A percentile compares a stretch with the other conserved stretches of the same genome.
phyloP scores from a whole-genome alignment of 2,329 filamentous ascomycete species.

The Trichoderma sp. region DNA sequence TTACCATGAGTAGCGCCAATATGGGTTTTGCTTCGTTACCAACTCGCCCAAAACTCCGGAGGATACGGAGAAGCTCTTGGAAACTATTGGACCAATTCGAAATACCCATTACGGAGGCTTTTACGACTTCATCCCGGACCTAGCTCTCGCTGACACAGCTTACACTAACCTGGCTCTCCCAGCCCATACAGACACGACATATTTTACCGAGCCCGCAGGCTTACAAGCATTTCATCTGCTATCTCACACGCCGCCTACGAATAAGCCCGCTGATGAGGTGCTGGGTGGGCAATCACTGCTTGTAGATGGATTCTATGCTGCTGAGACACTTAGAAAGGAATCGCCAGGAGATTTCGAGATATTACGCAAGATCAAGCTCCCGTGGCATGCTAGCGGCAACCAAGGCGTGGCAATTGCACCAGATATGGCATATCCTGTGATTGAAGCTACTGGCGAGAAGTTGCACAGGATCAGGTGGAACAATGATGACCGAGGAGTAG shows the following conservation, averaged over 20 bases:
- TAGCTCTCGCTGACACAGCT: constrained; percentile 83
- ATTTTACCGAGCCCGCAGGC: constrained; percentile 89
- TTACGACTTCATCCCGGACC: constrained; percentile 83
- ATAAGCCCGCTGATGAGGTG: constrained; percentile 33
- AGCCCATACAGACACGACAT: constrained; percentile 91
- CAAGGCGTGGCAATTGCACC: constrained; percentile 78
- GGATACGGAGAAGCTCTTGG: constrained; percentile 70
- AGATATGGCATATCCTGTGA: constrained; percentile 65
- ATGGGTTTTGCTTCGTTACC: constrained; percentile 77
- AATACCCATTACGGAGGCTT: constrained; percentile 84
- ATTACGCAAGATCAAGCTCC: constrained; percentile 58
- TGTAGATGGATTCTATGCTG: constrained; percentile 81
- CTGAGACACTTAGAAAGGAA: constrained; percentile 54
- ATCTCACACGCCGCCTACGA: constrained; percentile 56
- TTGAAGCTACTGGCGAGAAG: constrained; percentile 54
- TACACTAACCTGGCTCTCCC: constrained; percentile 83
- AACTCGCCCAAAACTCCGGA: constrained; percentile 64
- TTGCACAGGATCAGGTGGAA: constrained; percentile 80
- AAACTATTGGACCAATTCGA: constrained; percentile 81
- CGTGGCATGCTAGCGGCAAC: constrained; percentile 88
- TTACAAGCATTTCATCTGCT: constrained; percentile 92
- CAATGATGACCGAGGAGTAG: constrained; percentile 77
- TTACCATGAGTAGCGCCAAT: constrained; percentile 50
- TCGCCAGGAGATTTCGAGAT: constrained; percentile 55
- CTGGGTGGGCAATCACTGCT: constrained; percentile 76